A percentile compares a stretch with the other conserved stretches of the same genome.
phyloP scores from a whole-genome alignment of 2,329 filamentous ascomycete genomes.

The Endocalyx cinctus region DNA sequence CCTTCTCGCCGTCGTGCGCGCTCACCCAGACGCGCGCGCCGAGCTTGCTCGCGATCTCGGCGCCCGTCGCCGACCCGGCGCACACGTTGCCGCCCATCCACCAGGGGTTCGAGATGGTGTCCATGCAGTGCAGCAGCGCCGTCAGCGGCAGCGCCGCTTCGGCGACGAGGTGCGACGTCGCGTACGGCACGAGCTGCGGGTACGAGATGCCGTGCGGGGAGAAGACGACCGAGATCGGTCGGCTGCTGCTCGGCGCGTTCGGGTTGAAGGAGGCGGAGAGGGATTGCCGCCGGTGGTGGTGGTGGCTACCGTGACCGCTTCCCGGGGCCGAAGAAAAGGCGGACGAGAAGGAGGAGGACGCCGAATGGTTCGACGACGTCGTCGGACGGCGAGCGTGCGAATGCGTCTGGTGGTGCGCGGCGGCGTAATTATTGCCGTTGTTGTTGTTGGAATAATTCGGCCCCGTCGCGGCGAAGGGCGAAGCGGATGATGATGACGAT shows the following conservation, averaged over 20 bases:
- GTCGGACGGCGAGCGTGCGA: constrained; percentile 15
- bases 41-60: constrained; percentile 50
- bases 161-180: constrained; percentile 49
- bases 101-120: constrained; percentile 55
- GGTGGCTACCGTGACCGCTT: no score
- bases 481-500: constrained; percentile 6
- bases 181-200: constrained; percentile 49
- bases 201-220: constrained; percentile 60
- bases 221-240: constrained; percentile 57
- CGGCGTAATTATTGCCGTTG: no score
- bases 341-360: no score
- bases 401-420: no score
- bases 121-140: constrained; percentile 60
- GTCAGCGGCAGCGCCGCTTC: constrained; percentile 58
- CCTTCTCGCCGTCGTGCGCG: constrained; percentile 57
- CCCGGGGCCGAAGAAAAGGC: no score
- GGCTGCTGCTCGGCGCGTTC: constrained; percentile 15
- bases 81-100: constrained; percentile 57
- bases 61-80: constrained; percentile 51
- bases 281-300: no score
- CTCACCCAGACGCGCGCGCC: constrained; percentile 56
- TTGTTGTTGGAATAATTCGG: constrained; percentile 4
- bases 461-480: constrained; percentile 1
- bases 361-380: constrained; percentile 13
- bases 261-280: no score